Base-by-base conservation (phyloP, 495 filamentous ascomycete species). In the Hypoxylon fragiforme region DNA sequence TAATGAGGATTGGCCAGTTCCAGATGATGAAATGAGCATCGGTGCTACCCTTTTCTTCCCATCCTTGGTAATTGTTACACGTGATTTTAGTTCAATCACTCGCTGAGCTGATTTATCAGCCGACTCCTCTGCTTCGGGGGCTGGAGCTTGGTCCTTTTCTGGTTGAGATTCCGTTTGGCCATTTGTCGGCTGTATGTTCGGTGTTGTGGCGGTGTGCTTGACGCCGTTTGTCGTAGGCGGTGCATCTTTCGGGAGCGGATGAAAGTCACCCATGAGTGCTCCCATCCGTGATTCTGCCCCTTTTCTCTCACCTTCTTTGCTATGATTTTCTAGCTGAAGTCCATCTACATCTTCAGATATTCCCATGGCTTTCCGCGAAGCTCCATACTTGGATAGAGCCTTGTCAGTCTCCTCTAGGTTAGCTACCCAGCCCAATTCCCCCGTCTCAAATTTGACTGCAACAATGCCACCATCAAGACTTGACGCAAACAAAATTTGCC, bases 41-140 rank as follows among this genome's bases (percentile, higher is more conserved):
- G 94, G 94, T 2, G 90, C 89, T 46, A 99, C 91, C 18, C 95
- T 83, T 73, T 97, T 99, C 72, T 91, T 97, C 13, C 94, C 94
- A 45, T 99, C 94, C 68, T 97, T 97, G 1, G 91, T 96, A 40
- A 95, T 88, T 13, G 91, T 96, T 6, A 96, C 90, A 7, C 92
- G 85, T 41, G 90, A 84, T 68, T 97, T 97, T 51, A 97, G 66
- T 45, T 84, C 82, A 41, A 90, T 88, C 28, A 95, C 75, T 57
- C 88, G 86, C 36, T 77, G 70, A 26, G 74, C 84, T 2, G 83
- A 73, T 62, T 85, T 84, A 49, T 78, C 70, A 64, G 77, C 58
- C 44, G 69, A 66, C 50, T 84, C 82, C 21, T 74, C 69, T 7
- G 66, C 64, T 1, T 71, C 48, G 8, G 66, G 66, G 28, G 72